Conservation (phyloP, 2,329 filamentous ascomycete species). For the Phoma sp. region DNA sequence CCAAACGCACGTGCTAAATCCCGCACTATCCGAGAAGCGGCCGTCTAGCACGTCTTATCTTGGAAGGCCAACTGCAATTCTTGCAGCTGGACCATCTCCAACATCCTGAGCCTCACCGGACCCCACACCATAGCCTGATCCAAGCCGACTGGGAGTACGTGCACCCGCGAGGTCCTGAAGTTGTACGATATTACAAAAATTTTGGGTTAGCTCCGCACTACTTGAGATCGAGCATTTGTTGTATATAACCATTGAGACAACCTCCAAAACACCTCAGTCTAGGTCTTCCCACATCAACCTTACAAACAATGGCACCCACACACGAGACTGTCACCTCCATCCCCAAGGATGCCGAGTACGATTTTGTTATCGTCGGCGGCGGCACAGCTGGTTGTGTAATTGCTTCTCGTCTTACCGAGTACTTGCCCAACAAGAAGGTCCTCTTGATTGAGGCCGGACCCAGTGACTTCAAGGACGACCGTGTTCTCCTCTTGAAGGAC, state of each 20-base stretch:
- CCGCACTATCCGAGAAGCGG: slow-evolving; percentile 31
- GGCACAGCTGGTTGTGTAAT: slow-evolving; percentile 87
- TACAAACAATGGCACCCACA: slow-evolving; percentile 52
- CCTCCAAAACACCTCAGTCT: neutral
- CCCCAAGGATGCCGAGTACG: slow-evolving; percentile 68
- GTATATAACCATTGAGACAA: slow-evolving; percentile 12
- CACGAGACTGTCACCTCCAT: slow-evolving; percentile 63
- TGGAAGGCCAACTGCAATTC: slow-evolving; percentile 36
- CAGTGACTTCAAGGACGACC: slow-evolving; percentile 86
- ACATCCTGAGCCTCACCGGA: slow-evolving; percentile 21
- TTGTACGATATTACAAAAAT: slow-evolving; percentile 17
- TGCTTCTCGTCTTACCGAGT: slow-evolving; percentile 78
- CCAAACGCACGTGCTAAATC: slow-evolving; percentile 28
- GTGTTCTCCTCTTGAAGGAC: slow-evolving; percentile 83
- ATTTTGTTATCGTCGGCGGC: slow-evolving; percentile 85
- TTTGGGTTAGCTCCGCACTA: slow-evolving; percentile 16
- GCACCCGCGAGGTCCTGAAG: slow-evolving; percentile 6
- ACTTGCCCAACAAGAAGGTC: slow-evolving; percentile 80
- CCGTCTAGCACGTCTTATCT: slow-evolving; percentile 36
- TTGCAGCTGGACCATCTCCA: slow-evolving; percentile 29
- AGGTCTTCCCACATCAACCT: slow-evolving; percentile 4
- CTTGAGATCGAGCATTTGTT: slow-evolving; percentile 2
- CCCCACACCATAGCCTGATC: slow-evolving; percentile 13
- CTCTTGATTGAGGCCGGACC: slow-evolving; percentile 88
- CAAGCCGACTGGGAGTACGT: slow-evolving; percentile 9